A percentile compares a stretch with the other conserved stretches of the same genome.
Conservation (phyloP, 2,329 filamentous ascomycete species). For the Colletotrichum tanaceti region DNA sequence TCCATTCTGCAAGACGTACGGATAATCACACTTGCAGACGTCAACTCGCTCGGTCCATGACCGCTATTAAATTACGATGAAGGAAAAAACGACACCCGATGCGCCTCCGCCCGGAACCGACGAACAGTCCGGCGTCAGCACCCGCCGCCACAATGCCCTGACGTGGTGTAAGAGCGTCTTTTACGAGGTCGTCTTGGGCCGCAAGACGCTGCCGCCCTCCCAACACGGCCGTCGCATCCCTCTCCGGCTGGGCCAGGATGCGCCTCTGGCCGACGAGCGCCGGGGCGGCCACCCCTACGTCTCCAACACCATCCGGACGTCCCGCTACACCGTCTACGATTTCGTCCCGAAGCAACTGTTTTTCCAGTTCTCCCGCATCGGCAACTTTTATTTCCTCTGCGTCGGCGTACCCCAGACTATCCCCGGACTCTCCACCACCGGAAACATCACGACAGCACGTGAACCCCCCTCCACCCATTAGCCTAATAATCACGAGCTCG, state of each 20-base stretch:
- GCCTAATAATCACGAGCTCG: too few species aligned
- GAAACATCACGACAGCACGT: conserved; percentile 72
- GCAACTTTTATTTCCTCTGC: conserved; percentile 89
- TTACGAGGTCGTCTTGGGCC: conserved; percentile 66
- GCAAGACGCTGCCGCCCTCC: conserved; percentile 75
- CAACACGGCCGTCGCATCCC: conserved; percentile 73
- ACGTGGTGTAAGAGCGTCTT: conserved; percentile 50
- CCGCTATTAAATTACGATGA: conserved; percentile 11
- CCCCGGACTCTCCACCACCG: conserved; percentile 80
- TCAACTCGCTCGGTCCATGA: conserved; percentile 26
- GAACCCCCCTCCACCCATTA: too few species aligned
- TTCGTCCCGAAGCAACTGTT: conserved; percentile 87
- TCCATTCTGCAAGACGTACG: conserved; percentile 5
- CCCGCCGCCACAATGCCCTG: conserved; percentile 22
- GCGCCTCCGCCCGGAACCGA: conserved; percentile 3
- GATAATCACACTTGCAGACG: not conserved
- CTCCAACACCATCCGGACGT: conserved; percentile 79
- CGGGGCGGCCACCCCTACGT: conserved; percentile 60
- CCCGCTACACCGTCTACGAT: conserved; percentile 84
- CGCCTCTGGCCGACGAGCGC: conserved; percentile 61
- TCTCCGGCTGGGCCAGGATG: conserved; percentile 52
- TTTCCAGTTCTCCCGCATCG: conserved; percentile 86
- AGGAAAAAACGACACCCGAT: conserved; percentile 4
- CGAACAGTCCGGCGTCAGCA: not conserved
- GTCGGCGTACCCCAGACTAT: conserved; percentile 86